Base-by-base conservation (phyloP, 164 flowering plant species). In the Dillenia turbinata region DNA sequence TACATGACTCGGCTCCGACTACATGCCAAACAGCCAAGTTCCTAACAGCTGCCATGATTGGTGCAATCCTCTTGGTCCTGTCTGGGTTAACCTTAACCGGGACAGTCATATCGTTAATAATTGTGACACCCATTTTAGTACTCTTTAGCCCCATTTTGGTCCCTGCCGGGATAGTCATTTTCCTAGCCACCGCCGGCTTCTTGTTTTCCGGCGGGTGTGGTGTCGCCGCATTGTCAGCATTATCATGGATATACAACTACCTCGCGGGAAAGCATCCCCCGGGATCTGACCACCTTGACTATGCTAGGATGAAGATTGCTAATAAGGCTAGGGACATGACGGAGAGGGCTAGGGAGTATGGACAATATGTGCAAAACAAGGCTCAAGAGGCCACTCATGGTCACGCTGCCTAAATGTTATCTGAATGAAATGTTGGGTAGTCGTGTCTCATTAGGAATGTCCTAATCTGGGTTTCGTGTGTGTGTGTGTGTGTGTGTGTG, bases 111-210 rank as follows among this genome's bases (percentile, higher is more conserved):
- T 63, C 66, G 53, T 60, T 85, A 40, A 15, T 78, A 48, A 10
- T 83, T 10, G 80, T 81, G 6, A 78, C 87, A 9, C 87, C 87
- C 5, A 12, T 78, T 1, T 57, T 85, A 50, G 81, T 83, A 5
- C 33, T 83, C 52, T 78, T 81, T 66, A 85, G 87, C 47, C 86
- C 90, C 1, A 40, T 85, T 11, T 54, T 85, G 17, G 77, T 83
- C 22, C 90, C 86, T 1, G 84, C 86, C 0, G 81, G 45, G 60
- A 69, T 71, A 17, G 71, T 59, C 10, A 0, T 74, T 22, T 49
- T 73, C 61, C 54, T 83, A 63, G 56, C 58, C 5, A 52, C 66
- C 2, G 46, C 79, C 24, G 85, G 87, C 9, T 78, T 86, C 57
- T 47, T 84, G 66, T 64, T 78, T 26, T 72, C 92, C 1, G 85